Evolutionary conservation across 441 rosid species (phyloP).

Genomic region (Brassica hybrid): DNA sequence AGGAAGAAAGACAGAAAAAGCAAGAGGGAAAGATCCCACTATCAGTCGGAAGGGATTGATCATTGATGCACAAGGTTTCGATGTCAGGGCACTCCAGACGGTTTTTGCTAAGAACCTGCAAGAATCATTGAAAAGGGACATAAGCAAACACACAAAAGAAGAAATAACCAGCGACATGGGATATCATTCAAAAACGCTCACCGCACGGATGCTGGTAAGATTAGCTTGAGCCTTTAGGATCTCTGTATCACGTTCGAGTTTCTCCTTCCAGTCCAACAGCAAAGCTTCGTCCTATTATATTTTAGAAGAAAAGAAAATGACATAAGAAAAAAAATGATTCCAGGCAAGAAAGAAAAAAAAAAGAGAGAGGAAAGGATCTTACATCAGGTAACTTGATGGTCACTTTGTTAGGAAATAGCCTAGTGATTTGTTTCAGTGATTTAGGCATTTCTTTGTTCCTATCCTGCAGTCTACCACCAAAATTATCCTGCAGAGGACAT

Average conservation of each 20-base stretch:
- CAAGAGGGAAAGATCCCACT: constrained; percentile 51
- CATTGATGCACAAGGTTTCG: constrained; percentile 68
- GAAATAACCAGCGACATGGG: neutral
- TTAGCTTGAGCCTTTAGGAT: constrained; percentile 81
- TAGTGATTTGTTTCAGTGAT: constrained; percentile 74
- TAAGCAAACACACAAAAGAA: neutral
- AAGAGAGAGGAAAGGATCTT: neutral
- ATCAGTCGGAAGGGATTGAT: constrained; percentile 73
- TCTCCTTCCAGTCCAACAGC: constrained; percentile 91
- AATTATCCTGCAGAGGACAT: constrained; percentile 65
- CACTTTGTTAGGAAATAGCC: constrained; percentile 93
- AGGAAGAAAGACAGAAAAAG: constrained; percentile 15
- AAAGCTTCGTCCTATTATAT: constrained; percentile 75
- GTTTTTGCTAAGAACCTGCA: constrained; percentile 53
- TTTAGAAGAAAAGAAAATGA: constrained; percentile 17
- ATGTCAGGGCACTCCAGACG: constrained; percentile 77
- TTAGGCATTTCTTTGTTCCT: constrained; percentile 84
- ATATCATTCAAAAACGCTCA: constrained; percentile 49
- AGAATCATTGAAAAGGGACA: neutral
- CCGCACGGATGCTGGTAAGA: constrained; percentile 59
- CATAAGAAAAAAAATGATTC: neutral
- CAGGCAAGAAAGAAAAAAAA: neutral
- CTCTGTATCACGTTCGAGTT: constrained; percentile 82
- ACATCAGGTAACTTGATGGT: constrained; percentile 89
- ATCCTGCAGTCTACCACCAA: constrained; percentile 72